Conservation (phyloP, 2,329 filamentous ascomycete genomes). For the Xylaria sp. region DNA sequence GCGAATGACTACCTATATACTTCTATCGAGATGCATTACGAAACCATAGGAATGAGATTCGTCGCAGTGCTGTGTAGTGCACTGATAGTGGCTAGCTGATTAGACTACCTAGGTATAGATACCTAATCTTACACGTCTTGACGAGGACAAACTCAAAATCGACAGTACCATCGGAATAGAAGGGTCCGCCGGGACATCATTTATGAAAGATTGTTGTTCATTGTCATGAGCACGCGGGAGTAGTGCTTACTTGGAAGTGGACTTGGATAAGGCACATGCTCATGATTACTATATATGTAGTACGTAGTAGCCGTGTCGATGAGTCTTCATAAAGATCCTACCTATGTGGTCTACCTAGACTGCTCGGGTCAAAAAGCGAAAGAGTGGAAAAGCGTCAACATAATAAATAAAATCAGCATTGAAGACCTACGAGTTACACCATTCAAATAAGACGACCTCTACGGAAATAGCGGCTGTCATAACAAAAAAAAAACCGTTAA, state of each 20-base stretch:
- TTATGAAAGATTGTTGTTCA: neutral
- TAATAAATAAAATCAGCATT: too few relatives aligned
- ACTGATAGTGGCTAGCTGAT: neutral
- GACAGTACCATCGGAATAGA: neutral
- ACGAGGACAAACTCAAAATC: neutral
- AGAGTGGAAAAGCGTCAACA: too few relatives aligned
- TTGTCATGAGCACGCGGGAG: neutral
- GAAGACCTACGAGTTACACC: too few relatives aligned
- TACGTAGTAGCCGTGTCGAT: too few relatives aligned
- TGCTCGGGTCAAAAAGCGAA: too few relatives aligned
- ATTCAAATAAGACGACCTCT: neutral
- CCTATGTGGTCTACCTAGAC: too few relatives aligned
- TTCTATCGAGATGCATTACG: neutral
- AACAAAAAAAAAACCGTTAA: neutral
- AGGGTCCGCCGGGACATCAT: neutral
- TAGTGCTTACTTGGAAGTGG: neutral
- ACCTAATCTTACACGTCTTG: too few relatives aligned
- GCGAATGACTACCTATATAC: slow-evolving; percentile 12
- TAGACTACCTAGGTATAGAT: too few relatives aligned
- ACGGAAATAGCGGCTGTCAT: neutral
- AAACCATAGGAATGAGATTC: neutral
- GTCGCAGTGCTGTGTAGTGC: neutral
- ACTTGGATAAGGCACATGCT: neutral
- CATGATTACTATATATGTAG: neutral
- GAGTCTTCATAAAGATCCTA: too few relatives aligned